Percentiles rank a stretch among this genome's conserved stretches.
These are phyloP conservation scores for Phytophthora pluvialis DNA, from an alignment of 352 stramenopile species.

Conservation along the genomic window DNA sequence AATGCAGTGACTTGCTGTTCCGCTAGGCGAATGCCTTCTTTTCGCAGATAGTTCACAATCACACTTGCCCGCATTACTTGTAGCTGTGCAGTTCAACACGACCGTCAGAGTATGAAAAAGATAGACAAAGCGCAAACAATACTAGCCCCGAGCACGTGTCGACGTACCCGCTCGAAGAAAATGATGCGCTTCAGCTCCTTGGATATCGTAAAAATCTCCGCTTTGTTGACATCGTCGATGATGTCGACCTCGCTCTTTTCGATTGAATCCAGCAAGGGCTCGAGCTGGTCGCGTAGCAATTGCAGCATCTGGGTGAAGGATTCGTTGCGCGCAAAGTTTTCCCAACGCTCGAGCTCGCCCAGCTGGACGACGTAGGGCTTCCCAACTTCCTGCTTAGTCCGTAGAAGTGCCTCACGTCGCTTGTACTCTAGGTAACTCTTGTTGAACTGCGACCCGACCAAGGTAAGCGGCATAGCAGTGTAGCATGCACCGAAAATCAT, in stretches of 20 bases:
- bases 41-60: constrained; percentile 71
- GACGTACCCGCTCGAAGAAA: constrained; percentile 52
- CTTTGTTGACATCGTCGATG: constrained; percentile 55
- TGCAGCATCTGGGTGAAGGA: constrained; percentile 54
- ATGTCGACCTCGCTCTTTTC: constrained; percentile 54
- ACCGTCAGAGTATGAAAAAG: neutral
- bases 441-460: constrained; percentile 85
- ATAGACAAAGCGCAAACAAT: too few relatives aligned
- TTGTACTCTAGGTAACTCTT: constrained; percentile 86
- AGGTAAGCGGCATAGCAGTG: constrained; percentile 80
- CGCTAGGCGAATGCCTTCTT: constrained; percentile 73
- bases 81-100: constrained; percentile 38
- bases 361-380: constrained; percentile 59
- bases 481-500: constrained; percentile 88
- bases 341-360: constrained; percentile 56
- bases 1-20: constrained; percentile 76
- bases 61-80: constrained; percentile 65
- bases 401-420: constrained; percentile 66
- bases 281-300: constrained; percentile 41
- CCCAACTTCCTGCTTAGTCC: constrained; percentile 76
- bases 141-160: neutral
- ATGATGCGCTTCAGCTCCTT: constrained; percentile 61
- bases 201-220: constrained; percentile 30
- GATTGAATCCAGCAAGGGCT: constrained; percentile 50
- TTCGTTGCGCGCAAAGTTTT: constrained; percentile 56